These are phyloP conservation scores for Tolypocladium paradoxum DNA, from an alignment of 2,329 filamentous ascomycete species.

Conservation along the genomic window DNA sequence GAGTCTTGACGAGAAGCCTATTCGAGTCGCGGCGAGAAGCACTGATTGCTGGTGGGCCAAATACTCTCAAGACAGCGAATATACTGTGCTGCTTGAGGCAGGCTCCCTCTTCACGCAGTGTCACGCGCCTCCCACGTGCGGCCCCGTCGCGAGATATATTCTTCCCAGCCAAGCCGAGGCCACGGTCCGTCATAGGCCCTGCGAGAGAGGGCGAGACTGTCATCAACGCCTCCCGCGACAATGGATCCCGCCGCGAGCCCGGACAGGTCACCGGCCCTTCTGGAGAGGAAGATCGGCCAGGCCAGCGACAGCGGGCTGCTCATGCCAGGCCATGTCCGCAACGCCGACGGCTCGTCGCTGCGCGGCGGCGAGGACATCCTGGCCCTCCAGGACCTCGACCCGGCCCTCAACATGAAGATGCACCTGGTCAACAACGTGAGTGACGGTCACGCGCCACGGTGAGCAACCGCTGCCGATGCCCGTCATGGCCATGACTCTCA, in stretches of 20 bases:
- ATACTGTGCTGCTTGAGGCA: background rate
- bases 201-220: background rate
- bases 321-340: constrained; percentile 3
- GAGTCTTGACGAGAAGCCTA: background rate
- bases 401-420: constrained; percentile 56
- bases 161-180: background rate
- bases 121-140: background rate
- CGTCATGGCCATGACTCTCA: background rate
- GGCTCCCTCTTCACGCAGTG: background rate
- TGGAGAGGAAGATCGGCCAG: constrained; percentile 7
- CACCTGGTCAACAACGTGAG: constrained; percentile 56
- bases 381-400: constrained; percentile 45
- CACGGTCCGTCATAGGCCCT: background rate
- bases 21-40: background rate
- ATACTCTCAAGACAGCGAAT: background rate
- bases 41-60: background rate
- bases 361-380: constrained; percentile 38
- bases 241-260: background rate
- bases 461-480: background rate
- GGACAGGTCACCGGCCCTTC: background rate
- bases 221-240: background rate
- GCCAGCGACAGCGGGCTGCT: background rate
- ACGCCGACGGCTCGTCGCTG: constrained; percentile 11
- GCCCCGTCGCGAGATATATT: background rate
- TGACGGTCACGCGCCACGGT: constrained; percentile 1